Base-by-base conservation (phyloP, 2,329 filamentous ascomycete genomes). In the Alternaria viburni region DNA sequence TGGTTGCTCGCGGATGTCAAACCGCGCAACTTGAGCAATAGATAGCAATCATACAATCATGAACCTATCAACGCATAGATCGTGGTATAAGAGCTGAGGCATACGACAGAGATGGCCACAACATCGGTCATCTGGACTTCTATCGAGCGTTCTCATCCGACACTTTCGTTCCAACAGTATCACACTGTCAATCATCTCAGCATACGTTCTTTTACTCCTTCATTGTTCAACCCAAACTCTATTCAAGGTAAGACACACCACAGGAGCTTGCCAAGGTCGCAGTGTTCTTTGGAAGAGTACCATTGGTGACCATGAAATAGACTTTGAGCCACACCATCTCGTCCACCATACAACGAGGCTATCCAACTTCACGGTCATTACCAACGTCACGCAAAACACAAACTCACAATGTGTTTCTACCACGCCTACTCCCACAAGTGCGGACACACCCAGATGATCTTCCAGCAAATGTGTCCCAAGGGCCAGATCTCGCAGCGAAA, bases 381-480 rank as follows among this genome's bases (percentile, higher is more conserved):
- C 41, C 5, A 52, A 51, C 26, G 11, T 23, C 17, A 13, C 28
- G 10, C 43, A 10, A 41, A 41, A 26, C 49, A 30, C 13, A 3
- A 25, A 46, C 25, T 11, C 17, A 69, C 30, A n/a, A 84, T 84
- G 82, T 83, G 82, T 75, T 81, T 78, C 71, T 84, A 83, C 73
- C 83, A 84, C 72, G 82, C 82, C 51, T 82, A 84, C 75, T 78
- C 74, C 4, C 79, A 84, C 74, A 71, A 74, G 13, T 84, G 82
- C 70, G 82, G 82, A 47, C 82, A 84, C 69, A 82, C 81, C 15
- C 74, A 77, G 59, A 82, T 77, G 69, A 61, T 77, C 11, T 72
- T 79, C 57, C 71, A 74, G 32, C 67, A 74, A 50, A 64, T 75
- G 21, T 79, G 76, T 25, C 36, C 69, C 3, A 71, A 70, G 17